A percentile compares a stretch with the other conserved stretches of the same genome.
These are phyloP conservation scores for Aspergillus ellipticus DNA, from an alignment of 495 filamentous ascomycete species.

Conservation along the genomic window DNA sequence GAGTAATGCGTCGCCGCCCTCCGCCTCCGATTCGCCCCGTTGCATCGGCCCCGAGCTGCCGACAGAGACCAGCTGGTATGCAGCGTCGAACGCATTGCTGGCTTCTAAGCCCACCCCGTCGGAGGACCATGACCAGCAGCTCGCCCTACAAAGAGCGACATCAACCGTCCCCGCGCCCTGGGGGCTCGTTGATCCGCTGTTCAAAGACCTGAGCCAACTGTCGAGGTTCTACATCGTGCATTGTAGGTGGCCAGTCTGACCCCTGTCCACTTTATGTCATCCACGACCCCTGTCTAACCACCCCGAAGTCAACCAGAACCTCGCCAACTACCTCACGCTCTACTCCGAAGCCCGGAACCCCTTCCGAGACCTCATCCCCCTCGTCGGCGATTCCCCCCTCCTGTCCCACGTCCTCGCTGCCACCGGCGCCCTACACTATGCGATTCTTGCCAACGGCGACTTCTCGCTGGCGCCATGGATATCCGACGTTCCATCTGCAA, in stretches of 20 bases:
- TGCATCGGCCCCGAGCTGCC: background rate
- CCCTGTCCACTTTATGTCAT: background rate
- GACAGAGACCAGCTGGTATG: background rate
- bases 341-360: conserved; percentile 41
- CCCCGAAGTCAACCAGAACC: conserved; percentile 32
- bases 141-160: conserved; percentile 5
- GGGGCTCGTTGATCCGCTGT: conserved; percentile 41
- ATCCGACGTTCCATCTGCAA: conserved; percentile 17
- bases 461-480: conserved; percentile 37
- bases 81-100: background rate
- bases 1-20: background rate
- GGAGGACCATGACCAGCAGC: conserved; percentile 13
- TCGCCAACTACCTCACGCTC: conserved; percentile 34
- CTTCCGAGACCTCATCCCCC: conserved; percentile 35
- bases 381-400: conserved; percentile 39
- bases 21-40: background rate
- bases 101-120: conserved; percentile 1
- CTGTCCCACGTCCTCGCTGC: conserved; percentile 37
- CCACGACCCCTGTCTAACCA: conserved; percentile 8
- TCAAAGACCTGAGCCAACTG: conserved; percentile 35
- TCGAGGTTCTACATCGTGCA: conserved; percentile 40
- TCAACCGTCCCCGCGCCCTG: conserved; percentile 25
- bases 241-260: conserved; percentile 26
- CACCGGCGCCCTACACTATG: conserved; percentile 42
- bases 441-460: conserved; percentile 33